Conservation (phyloP, 345 rosid genomes). For the Syzygium oleosum region DNA sequence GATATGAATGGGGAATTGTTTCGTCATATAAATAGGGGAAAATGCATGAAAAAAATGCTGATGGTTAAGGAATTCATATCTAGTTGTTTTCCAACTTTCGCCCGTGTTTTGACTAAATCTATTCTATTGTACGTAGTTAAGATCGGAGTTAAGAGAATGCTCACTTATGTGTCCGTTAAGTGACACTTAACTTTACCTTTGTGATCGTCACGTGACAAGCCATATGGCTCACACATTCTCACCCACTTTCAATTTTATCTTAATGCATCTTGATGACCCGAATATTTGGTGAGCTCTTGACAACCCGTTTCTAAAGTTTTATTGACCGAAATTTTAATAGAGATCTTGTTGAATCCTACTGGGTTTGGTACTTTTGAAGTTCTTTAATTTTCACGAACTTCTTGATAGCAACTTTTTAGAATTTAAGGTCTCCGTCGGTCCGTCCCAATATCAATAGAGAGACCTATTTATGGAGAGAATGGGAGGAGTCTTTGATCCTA, state of each 20-base stretch:
- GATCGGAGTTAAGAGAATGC: neutral
- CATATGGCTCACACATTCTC: neutral
- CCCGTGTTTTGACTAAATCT: neutral
- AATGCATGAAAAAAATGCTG: neutral
- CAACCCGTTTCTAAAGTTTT: neutral
- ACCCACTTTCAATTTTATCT: accelerated
- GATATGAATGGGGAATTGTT: neutral
- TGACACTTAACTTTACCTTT: neutral
- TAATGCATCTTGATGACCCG: neutral
- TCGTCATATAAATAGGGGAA: neutral
- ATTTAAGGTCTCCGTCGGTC: no score
- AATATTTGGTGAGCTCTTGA: neutral
- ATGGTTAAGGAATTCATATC: neutral
- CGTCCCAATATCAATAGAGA: no score
- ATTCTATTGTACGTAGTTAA: neutral
- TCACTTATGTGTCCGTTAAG: neutral
- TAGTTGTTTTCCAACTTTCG: neutral
- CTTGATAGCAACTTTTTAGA: neutral
- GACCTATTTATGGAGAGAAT: neutral
- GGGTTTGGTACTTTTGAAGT: neutral
- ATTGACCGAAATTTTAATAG: neutral
- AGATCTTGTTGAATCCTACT: neutral
- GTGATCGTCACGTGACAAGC: neutral
- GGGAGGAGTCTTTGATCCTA: neutral
- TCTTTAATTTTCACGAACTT: neutral